Base-by-base conservation (phyloP, 2,329 filamentous ascomycete genomes). In the Cryphonectria carpinicola region DNA sequence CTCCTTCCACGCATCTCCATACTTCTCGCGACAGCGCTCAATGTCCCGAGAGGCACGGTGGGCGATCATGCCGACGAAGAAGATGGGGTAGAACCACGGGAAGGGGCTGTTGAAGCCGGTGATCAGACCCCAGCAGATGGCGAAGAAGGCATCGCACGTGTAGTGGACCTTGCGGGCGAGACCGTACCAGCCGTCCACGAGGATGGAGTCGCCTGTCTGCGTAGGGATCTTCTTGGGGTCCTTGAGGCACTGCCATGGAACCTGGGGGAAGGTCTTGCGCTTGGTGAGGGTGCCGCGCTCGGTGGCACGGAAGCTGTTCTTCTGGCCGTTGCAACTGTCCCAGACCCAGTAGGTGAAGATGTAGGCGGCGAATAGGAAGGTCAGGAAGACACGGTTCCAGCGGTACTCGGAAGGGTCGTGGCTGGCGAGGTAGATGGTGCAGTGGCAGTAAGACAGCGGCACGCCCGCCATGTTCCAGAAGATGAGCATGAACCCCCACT, bases 391-490 rank as follows among this genome's bases (percentile, higher is more conserved):
- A 70, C 84, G 87, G 75, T 90, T 90, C 88, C 89, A 92, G 61
- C 82, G 84, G 81, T 95, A 95, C 70, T 87, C 87, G 43, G 86
- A 84, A 0, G 93, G 90, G 74, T 89, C 81, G 80, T 94, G 92
- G 80, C 90, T 93, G 75, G 92, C 92, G 67, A 95, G 85, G 82
- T 91, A 95, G 76, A 95, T 87, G 41, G 90, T 93, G 85, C 91
- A 94, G 84, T 95, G 92, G 84, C 92, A 94, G 85, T 95, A 95
- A 71, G 87, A 91, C 70, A 95, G 84, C 2, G 93, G 93, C 25
- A 95, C 93, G 76, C 93, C 93, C 49, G 92, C 92, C 81, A 95
- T 82, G 81, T 95, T 95, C 93, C 93, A 95, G 86, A 95, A 95
- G 79, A 94, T 94, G 73, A 95, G 87, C 92, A 95, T 94, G 84